Base-by-base conservation (phyloP, 768 basidiomycete genomes). In the Termitomyces sp. region DNA sequence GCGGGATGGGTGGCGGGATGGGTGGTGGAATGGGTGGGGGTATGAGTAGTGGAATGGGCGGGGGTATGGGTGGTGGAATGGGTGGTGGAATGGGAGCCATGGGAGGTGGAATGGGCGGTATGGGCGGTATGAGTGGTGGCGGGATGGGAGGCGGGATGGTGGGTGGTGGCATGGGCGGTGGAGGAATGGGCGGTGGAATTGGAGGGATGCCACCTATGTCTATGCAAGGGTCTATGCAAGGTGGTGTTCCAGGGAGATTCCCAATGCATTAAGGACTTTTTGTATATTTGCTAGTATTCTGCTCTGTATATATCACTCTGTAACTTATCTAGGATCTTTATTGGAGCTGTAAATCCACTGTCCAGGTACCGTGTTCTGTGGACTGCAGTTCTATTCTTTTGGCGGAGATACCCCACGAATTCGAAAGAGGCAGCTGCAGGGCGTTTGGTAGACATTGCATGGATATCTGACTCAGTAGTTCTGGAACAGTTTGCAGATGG, bases 171-270 rank as follows among this genome's bases (percentile, higher is more conserved):
- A 38, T 51, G 12, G 50, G 21, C 8, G 21, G 37, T 17, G 51
- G 37, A 16, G 50, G 38, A 4, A 53, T 53, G 19, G 19, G 51
- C 3, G 40, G 51, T 5, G 40, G 40, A 16, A 40, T 53, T 2
- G 69, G 63, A 29, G 69, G 67, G 8, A 71, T 73, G 62, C 62
- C 61, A 3, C 64, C 65, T 11, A 70, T 72, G 69, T 59, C 62
- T 3, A 66, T 68, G 61, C 68, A 69, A 53, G 60, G 73, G 69
- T 59, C 62, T 3, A 66, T 68, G 61, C 68, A 69, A 53, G 60
- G 73, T 44, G 66, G 69, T 58, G 61, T 70, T 37, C 61, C 69
- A 21, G 68, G 67, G 38, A 73, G 68, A 17, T 70, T 67, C 47
- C 61, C 65, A 6, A 71, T 71, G 66, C 63, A 67, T 58, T 68